Evolutionary conservation across 2,329 filamentous ascomycete species (phyloP), one percentile per base, ranked within the genome.

Genomic region (Emergomyces pasteurianus): DNA sequence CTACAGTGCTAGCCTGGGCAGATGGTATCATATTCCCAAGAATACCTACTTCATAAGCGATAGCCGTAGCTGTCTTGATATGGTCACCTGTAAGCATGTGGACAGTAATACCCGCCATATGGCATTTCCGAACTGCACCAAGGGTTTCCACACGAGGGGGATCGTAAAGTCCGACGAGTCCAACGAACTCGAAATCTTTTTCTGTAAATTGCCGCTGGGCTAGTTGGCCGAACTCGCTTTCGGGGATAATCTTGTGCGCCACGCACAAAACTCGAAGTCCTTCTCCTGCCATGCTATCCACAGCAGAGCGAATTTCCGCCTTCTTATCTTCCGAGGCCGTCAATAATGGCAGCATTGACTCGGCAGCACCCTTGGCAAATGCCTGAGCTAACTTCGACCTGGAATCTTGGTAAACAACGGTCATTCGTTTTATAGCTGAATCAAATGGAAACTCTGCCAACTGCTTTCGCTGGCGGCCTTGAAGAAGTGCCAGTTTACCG

Each of bases 51-150:
- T 91, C 84, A 67, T 80, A 80, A 21, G 88, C 87, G 67, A 91
- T 90, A n/a, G 87, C 87, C 67, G 82, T 82, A 47, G 87, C 88
- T 1, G 87, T 91, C 63, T 86, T 83, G 7, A 85, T 85, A 69
- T 90, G 87, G 67, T 91, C 88, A 55, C 87, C 88, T 34, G 88
- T 91, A 50, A 90, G 78, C 87, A 90, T 90, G 74, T 89, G 86
- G 12, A 90, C 87, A 65, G 80, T 82, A 71, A 90, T 88, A 58
- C 87, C 87, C 23, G 87, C 87, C 60, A 80, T 79, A 60, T 86
- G 82, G 67, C 86, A 89, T 69, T 85, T 81, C 40, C 77, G 78
- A 60, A 90, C 87, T 10, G 87, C 84, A 2, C 77, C 80, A 42
- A 85, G 86, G 5, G 89, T 89, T 76, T 92, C 89, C 5, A 83